These are phyloP conservation scores for Smallanthus sonchifolius DNA, from an alignment of 129 eudicot genomes.

Conservation along the genomic window DNA sequence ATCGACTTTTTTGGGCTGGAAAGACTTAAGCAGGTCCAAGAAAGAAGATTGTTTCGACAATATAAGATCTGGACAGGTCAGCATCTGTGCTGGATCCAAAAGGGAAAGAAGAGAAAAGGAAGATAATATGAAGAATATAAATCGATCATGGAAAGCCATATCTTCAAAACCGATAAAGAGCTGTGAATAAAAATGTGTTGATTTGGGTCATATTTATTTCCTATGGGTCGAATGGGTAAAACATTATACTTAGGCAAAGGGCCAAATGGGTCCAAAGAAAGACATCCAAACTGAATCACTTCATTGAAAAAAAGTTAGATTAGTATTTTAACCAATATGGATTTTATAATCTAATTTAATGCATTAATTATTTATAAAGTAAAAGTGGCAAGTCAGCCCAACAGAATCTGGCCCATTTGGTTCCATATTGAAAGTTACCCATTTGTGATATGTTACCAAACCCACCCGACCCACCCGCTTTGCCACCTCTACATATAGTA, in stretches of 20 bases:
- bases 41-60: constrained; percentile 37
- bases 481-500: neutral
- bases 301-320: neutral
- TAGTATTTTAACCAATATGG: neutral
- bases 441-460: neutral
- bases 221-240: neutral
- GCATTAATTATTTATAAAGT: neutral
- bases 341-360: neutral
- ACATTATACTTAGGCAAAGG: neutral
- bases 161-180: neutral
- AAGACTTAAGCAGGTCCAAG: constrained; percentile 54
- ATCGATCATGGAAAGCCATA: neutral
- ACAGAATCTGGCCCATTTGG: neutral
- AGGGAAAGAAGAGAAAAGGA: constrained; percentile 11
- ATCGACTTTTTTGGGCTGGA: constrained; percentile 49
- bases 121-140: neutral
- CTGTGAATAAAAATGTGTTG: neutral
- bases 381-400: neutral
- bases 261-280: neutral
- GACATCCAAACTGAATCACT: constrained; percentile 1
- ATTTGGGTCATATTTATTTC: neutral
- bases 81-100: constrained; percentile 44
- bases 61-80: constrained; percentile 39
- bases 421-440: neutral
- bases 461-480: neutral